These are phyloP conservation scores for Amoebophrya sp. DNA, from an alignment of 169 alveolate genomes.

Conservation along the genomic window DNA sequence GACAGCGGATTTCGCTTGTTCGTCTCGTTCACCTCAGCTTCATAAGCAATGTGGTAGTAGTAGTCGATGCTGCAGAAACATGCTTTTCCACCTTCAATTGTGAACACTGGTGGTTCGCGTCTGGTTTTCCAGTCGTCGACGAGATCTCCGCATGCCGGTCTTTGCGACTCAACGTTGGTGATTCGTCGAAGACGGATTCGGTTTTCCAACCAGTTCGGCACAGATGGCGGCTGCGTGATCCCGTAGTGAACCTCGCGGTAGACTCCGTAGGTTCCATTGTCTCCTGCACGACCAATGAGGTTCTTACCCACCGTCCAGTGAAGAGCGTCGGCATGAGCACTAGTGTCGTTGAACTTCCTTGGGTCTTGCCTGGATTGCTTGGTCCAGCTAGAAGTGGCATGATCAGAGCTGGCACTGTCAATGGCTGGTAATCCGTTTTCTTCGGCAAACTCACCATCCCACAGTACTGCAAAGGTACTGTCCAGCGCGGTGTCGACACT, in stretches of 20 bases:
- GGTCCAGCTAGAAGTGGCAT: not conserved
- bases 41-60: not conserved
- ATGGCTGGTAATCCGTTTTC: not conserved
- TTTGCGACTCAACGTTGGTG: not conserved
- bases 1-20: not conserved
- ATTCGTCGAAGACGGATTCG: not conserved
- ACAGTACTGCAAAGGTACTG: not conserved
- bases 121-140: not conserved
- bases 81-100: not conserved
- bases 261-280: not conserved
- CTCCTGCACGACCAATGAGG: not conserved
- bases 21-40: not conserved
- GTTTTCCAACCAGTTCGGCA: not conserved
- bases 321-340: not conserved
- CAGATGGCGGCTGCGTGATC: not conserved
- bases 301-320: not conserved
- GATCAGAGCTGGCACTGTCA: not conserved
- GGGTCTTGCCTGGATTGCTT: not conserved
- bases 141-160: not conserved
- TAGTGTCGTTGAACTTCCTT: too few relatives aligned
- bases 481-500: too few relatives aligned
- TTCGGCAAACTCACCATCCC: not conserved
- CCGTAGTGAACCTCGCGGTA: not conserved
- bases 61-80: not conserved
- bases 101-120: not conserved